These are phyloP conservation scores for Pseudogymnoascus sp. DNA, from an alignment of 2,329 filamentous ascomycete genomes.

Conservation along the genomic window DNA sequence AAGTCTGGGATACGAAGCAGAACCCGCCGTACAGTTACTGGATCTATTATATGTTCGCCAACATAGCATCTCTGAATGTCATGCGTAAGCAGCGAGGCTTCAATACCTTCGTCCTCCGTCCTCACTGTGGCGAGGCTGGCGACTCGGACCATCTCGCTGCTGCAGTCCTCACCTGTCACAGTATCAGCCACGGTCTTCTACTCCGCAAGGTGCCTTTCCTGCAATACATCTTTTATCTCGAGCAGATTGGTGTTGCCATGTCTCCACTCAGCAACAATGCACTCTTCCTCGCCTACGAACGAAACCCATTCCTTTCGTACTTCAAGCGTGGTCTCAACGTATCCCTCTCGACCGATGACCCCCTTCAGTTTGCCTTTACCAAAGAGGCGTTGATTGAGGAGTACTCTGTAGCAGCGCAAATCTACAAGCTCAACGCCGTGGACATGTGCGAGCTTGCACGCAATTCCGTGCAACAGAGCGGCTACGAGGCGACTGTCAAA, in stretches of 20 bases:
- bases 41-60: conserved; percentile 96
- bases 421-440: conserved; percentile 92
- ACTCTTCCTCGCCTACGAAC: conserved; percentile 89
- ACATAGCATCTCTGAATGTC: conserved; percentile 84
- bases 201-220: conserved; percentile 89
- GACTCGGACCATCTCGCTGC: conserved; percentile 94
- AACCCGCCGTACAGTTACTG: conserved; percentile 99
- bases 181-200: conserved; percentile 89
- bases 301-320: conserved; percentile 93
- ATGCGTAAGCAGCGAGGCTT: conserved; percentile 88
- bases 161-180: conserved; percentile 85
- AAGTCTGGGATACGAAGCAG: conserved; percentile 81
- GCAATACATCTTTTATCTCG: conserved; percentile 95
- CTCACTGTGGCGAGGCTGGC: conserved; percentile 93
- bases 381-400: conserved; percentile 98
- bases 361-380: conserved; percentile 94
- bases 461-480: conserved; percentile 90
- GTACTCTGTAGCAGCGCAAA: conserved; percentile 95
- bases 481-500: conserved; percentile 84
- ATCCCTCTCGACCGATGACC: conserved; percentile 92
- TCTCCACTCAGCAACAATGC: conserved; percentile 98
- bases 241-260: conserved; percentile 98
- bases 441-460: conserved; percentile 99
- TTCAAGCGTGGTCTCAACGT: conserved; percentile 94
- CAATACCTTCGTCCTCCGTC: conserved; percentile 88